Base-by-base conservation (phyloP, 805 yeast genomes). In the Teunomyces aglyptinius region DNA sequence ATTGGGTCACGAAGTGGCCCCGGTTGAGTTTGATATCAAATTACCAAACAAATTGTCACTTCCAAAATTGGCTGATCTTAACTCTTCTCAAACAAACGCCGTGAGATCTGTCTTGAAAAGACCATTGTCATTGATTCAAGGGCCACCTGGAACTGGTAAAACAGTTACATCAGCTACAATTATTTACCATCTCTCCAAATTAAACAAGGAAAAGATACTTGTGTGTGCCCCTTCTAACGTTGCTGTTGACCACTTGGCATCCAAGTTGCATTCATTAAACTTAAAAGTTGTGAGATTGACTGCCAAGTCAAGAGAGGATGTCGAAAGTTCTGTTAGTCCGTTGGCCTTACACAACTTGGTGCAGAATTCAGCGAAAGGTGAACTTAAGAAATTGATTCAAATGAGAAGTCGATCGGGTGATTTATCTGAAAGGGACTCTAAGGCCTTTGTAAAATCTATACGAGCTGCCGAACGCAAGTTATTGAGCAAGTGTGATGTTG, bases 181-280 rank as follows among this genome's bases (percentile, higher is more conserved):
- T 48, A 80, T 90, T 26, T 85, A 87, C 55, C 96, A 89, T 57
- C 68, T 89, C 45, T 74, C 82, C 2, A 79, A 81, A 48, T 59
- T 83, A 49, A 80, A 79, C 55, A 78, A 79, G 46, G 83, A 80
- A 41, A 79, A 80, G 50, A 81, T 90, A 6, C 73, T 91, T 34
- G 97, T 90, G 2, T 89, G 96, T 73, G 97, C 97, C 3, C 97
- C 97, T 18, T 90, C 96, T 16, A 91, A 91, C 64, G 92, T 91
- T 42, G 97, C 97, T 0, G 96, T 89, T 27, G 97, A 91, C 63
- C 96, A 91, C 68, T 73, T 91, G 46, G 89, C 96, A 2, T 77
- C 76, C 7, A 86, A 90, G 56, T 71, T 91, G 35, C 77, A 81
- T 45, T 61, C 65, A n/a, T 64, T 89, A 24, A 96, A 96, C 0